These are phyloP conservation scores for Helianthus tuberosus DNA, from an alignment of 129 eudicot genomes.

Conservation along the genomic window DNA sequence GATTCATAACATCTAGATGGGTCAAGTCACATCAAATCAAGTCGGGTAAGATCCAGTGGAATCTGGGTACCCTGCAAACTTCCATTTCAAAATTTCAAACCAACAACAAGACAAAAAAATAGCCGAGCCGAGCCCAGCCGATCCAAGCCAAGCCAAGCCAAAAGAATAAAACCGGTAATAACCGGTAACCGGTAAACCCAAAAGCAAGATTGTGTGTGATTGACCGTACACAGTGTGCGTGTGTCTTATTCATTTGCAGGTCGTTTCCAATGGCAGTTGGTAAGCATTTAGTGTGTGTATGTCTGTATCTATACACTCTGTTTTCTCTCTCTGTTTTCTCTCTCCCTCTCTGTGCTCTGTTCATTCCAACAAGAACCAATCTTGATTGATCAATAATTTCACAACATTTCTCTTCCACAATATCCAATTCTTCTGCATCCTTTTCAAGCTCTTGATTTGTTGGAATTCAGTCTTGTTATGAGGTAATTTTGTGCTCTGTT, in stretches of 20 bases:
- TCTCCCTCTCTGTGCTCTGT: constrained; percentile 34
- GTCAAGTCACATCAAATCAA: constrained; percentile 3
- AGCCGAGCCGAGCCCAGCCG: constrained; percentile 23
- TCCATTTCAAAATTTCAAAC: constrained; percentile 18
- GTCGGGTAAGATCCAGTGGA: neutral
- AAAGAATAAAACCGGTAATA: constrained; percentile 17
- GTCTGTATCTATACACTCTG: neutral
- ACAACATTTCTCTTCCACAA: constrained; percentile 18
- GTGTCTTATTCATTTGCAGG: constrained; percentile 50
- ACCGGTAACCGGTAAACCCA: constrained; percentile 38
- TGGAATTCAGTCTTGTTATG: constrained; percentile 15
- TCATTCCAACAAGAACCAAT: constrained; percentile 30
- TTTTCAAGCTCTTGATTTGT: constrained; percentile 15
- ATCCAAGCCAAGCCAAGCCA: neutral
- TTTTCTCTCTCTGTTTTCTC: constrained; percentile 18
- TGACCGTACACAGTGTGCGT: constrained; percentile 47
- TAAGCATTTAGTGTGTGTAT: constrained; percentile 71
- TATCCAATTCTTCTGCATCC: neutral
- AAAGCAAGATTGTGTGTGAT: constrained; percentile 43
- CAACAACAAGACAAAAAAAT: constrained; percentile 27
- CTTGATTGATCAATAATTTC: constrained; percentile 26
- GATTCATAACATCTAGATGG: neutral
- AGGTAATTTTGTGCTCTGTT: constrained; percentile 27
- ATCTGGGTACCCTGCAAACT: neutral
- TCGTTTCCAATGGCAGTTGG: constrained; percentile 82